Conservation (phyloP, 2,329 filamentous ascomycete species). For the Trichoderma sp. region DNA sequence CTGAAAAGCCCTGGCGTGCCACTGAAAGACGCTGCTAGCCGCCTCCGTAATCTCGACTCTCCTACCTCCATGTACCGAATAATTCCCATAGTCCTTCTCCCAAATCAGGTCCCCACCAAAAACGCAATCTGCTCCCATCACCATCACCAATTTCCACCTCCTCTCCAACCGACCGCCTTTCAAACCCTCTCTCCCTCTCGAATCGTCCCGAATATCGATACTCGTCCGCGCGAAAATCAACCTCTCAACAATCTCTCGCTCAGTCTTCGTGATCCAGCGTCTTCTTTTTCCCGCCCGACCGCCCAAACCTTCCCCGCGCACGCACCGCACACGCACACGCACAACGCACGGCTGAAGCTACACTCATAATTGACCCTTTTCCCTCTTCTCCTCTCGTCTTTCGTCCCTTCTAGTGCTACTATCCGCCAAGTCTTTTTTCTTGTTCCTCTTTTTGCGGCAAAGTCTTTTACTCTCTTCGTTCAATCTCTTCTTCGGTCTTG, state of each 20-base stretch:
- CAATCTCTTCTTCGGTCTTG: background rate
- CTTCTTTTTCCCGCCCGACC: slow-evolving; percentile 12
- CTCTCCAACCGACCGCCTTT: slow-evolving; percentile 14
- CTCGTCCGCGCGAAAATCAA: background rate
- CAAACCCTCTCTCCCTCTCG: background rate
- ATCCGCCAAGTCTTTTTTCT: background rate
- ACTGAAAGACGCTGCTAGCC: slow-evolving; percentile 5
- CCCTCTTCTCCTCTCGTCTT: background rate
- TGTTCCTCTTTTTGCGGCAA: background rate
- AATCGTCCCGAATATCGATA: background rate
- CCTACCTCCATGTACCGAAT: background rate
- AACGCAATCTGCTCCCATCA: slow-evolving; percentile 13
- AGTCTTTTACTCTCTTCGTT: background rate
- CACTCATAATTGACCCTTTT: slow-evolving; percentile 2
- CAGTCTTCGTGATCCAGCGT: background rate
- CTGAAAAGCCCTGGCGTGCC: background rate
- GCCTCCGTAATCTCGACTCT: background rate
- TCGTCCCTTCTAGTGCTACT: background rate
- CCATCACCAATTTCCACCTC: slow-evolving; percentile 13
- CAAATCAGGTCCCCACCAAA: slow-evolving; percentile 10
- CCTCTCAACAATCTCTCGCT: background rate
- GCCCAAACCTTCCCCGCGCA: slow-evolving; percentile 1
- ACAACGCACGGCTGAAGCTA: slow-evolving; percentile 1
- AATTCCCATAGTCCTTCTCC: background rate
- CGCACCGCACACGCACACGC: background rate